phyloP scores from a whole-genome alignment of 768 basidiomycete species.

The Suillus decipiens region DNA sequence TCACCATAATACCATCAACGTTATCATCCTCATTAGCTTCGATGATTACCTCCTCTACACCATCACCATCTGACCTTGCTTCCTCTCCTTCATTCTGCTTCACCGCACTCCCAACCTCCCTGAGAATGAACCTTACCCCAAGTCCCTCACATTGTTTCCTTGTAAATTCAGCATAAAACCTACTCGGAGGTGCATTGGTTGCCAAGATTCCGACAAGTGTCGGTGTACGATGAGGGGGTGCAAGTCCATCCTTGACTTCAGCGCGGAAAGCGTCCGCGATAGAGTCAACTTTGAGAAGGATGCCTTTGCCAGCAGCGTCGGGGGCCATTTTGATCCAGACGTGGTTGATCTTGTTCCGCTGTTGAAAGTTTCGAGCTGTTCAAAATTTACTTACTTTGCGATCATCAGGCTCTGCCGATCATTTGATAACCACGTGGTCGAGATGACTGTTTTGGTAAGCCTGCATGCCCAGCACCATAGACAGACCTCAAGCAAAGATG shows the following conservation, averaged over 20 bases:
- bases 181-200: conserved; percentile 78
- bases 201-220: conserved; percentile 91
- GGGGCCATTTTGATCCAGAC: conserved; percentile 24
- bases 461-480: background rate
- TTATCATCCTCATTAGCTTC: conserved; percentile 87
- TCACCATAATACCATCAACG: conserved; percentile 94
- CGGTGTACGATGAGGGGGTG: conserved; percentile 45
- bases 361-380: background rate
- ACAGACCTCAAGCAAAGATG: background rate
- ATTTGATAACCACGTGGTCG: conserved; percentile 4
- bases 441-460: background rate
- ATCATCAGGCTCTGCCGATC: background rate
- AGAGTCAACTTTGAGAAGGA: conserved; percentile 77
- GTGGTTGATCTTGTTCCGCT: background rate
- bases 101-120: conserved; percentile 49
- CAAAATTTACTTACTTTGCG: background rate
- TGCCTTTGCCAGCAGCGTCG: conserved; percentile 55
- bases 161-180: conserved; percentile 88
- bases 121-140: conserved; percentile 85
- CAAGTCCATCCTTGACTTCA: conserved; percentile 59
- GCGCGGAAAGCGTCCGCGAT: conserved; percentile 71
- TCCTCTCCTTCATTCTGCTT: conserved; percentile 31
- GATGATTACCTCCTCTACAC: conserved; percentile 94
- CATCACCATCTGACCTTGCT: conserved; percentile 70
- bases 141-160: conserved; percentile 86